Base-by-base conservation (phyloP, 2,329 filamentous ascomycete species). In the Claviceps sp. region DNA sequence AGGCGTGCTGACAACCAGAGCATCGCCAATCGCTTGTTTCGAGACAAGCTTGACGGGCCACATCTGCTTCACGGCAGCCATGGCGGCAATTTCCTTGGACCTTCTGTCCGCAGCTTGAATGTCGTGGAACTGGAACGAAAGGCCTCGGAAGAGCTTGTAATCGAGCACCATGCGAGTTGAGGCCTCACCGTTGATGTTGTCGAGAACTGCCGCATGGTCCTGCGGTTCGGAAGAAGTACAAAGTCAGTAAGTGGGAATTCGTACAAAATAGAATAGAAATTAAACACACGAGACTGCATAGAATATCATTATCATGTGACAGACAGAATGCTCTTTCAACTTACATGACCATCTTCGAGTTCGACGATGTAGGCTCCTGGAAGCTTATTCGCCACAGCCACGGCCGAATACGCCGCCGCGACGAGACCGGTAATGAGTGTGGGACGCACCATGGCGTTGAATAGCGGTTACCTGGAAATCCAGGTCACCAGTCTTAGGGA, bases 361-460 rank as follows among this genome's bases (percentile, higher is more conserved):
- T 79, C 75, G 53, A 79, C 68, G 55, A 79, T 74, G 62, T 72
- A 79, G 26, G 71, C 71, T 20, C 75, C 74, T 0, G 71, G 65
- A 11, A 78, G 59, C 69, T 51, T 5, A 51, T 56, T 24, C 44
- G 59, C 56, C n/a, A 60, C 60, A 40, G 61, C 54, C n/a, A 66
- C 56, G n/a, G 63, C 65, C 18, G 61, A 59, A 30, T 60, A 61
- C 37, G 62, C 62, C 20, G 51, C 50, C 47, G 56, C 56, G 18
- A 57, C 20, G 36, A 57, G 51, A 49, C 54, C 56, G 46, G 47
- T 37, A 34, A 57, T 24, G 24, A 56, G 9, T 18, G 52, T 18
- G 18, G 47, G 50, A 45, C 54, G 54, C 43, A 57, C 53, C 54
- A 56, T 57, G 20, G 46, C 41, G 22, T 43, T 6, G 7, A 14